Evolutionary conservation across 371 early-diverging fungal species (phyloP).

Genomic region (Vittaforma corneae): DNA sequence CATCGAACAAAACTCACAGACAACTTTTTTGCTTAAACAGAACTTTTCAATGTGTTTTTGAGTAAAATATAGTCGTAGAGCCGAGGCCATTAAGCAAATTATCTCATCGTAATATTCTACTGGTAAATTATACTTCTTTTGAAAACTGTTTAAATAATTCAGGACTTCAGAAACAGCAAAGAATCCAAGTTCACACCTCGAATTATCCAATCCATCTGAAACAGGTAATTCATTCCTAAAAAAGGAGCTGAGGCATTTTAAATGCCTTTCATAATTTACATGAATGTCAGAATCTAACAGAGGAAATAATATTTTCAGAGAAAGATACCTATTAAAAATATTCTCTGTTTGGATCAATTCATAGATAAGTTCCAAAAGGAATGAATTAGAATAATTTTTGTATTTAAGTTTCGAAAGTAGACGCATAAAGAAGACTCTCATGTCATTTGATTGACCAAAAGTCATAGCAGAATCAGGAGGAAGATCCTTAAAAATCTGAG

Average conservation of each 20-base stretch:
- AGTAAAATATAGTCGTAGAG: background rate
- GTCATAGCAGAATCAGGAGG: no score
- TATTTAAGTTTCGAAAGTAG: no score
- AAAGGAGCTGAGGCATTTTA: background rate
- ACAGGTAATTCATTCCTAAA: slow-evolving; percentile 9
- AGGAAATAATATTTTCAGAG: slow-evolving; percentile 1
- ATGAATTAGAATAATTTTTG: no score
- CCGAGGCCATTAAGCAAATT: background rate
- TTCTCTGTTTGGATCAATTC: slow-evolving; percentile 5
- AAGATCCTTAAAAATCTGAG: no score
- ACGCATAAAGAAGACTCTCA: no score
- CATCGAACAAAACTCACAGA: slow-evolving; percentile 4
- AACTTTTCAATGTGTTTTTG: background rate
- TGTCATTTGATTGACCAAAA: no score
- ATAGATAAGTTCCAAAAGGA: background rate
- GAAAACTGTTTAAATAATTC: slow-evolving; percentile 1
- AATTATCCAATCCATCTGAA: background rate
- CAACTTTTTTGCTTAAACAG: slow-evolving; percentile 17
- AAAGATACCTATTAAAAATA: slow-evolving; percentile 14
- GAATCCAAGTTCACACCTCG: slow-evolving; percentile 9
- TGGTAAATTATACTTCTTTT: background rate
- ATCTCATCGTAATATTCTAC: slow-evolving; percentile 6
- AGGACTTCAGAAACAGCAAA: slow-evolving; percentile 10
- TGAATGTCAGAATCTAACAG: background rate
- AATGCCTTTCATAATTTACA: background rate